Evolutionary conservation across 2,329 filamentous ascomycete genomes (phyloP), one percentile per base, ranked within the genome.

Genomic region (Neopestalotiopsis clavispora): DNA sequence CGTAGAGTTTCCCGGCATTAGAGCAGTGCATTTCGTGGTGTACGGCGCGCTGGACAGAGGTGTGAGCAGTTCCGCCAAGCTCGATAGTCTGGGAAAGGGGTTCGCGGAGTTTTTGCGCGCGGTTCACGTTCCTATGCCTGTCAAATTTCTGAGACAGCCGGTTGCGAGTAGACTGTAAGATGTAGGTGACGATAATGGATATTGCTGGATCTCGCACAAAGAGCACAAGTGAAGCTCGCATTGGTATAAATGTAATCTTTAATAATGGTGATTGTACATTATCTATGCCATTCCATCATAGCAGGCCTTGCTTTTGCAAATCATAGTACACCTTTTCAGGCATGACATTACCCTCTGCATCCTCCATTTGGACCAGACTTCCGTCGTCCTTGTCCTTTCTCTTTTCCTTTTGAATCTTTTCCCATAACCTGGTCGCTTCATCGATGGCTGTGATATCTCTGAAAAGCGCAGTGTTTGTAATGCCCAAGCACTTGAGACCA

Each of bases 321-420:
- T 99, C 96, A 73, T 95, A 91, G 80, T 98, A 99, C 67, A 99
- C 95, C 86, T 97, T 97, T 83, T 98, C 94, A 0, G 97, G 96
- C 96, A 99, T 99, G 68, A 99, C 96, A 76, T 99, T 98, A 61
- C 96, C 96, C 78, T 97, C 93, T 0, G 90, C 93, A 80, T 99
- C 96, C 85, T 99, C 96, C 96, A 99, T 99, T 85, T 99, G 94
- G 64, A 98, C 94, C 10, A 99, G 89, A 70, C 92, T 94, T 52
- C 95, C 94, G 59, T 92, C 92, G 71, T 91, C 90, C 78, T 90
- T 92, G 72, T 90, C 90, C 80, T 90, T 91, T 85, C 93, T 94
- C 81, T 93, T 92, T 73, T 97, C 94, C 68, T 90, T 86, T 79
- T 97, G 92, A 30, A 99, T 92, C 86, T 98, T 98, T 70, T 95